Percentiles rank a stretch among this genome's conserved stretches.
Conservation (phyloP, 768 basidiomycete species). For the Polyporus arcularius region DNA sequence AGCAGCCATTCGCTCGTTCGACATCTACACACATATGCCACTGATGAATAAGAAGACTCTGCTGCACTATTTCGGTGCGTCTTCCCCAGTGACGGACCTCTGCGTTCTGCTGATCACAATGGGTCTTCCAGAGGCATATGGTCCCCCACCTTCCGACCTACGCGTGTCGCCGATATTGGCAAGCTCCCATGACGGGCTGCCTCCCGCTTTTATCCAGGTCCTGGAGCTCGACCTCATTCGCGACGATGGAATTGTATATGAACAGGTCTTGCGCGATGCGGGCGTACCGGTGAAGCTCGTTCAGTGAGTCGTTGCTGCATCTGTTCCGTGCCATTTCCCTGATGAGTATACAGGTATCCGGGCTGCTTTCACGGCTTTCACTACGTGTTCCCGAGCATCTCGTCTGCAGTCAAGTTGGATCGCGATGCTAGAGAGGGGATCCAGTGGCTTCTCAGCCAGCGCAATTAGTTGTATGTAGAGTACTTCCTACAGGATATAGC, state of each 20-base stretch:
- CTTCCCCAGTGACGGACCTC: neutral
- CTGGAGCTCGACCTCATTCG: conserved; percentile 27
- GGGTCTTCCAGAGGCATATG: neutral
- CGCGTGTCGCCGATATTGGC: conserved; percentile 23
- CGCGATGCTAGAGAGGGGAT: conserved; percentile 21
- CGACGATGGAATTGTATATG: conserved; percentile 32
- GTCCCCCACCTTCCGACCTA: conserved; percentile 4
- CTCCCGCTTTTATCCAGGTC: conserved; percentile 28
- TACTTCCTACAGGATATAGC: too few relatives aligned
- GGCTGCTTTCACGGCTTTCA: conserved; percentile 24
- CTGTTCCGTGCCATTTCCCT: neutral
- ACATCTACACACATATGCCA: conserved; percentile 23
- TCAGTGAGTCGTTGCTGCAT: conserved; percentile 17
- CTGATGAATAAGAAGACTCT: conserved; percentile 8
- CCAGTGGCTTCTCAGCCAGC: conserved; percentile 20
- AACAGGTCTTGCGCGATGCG: conserved; percentile 22
- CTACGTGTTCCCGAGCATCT: conserved; percentile 8
- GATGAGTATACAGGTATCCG: conserved; percentile 21
- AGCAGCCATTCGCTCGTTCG: conserved; percentile 7
- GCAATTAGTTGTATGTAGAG: too few relatives aligned
- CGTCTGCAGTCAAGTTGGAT: conserved; percentile 10
- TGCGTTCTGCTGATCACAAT: neutral
- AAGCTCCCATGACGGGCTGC: conserved; percentile 21
- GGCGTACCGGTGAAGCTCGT: conserved; percentile 26
- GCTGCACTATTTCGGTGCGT: neutral